Base-by-base conservation (phyloP, 1,139 yeast genomes). In the Lodderomyces theae region DNA sequence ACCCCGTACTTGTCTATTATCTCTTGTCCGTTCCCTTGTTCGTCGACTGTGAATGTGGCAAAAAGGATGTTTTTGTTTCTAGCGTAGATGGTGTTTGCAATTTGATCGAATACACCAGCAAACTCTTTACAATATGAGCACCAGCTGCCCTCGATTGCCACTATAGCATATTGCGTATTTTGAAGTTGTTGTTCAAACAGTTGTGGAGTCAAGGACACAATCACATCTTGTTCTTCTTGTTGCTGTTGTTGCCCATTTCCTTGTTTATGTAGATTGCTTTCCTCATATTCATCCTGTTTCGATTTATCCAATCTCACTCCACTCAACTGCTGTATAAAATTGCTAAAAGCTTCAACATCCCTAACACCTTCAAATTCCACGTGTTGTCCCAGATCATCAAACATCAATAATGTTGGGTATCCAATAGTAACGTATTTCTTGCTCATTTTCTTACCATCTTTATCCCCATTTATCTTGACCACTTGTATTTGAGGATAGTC, bases 391-490 rank as follows among this genome's bases (percentile, higher is more conserved):
- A 8, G 19, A 37, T 72, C 74, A 45, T 72, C 71, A 54, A 82
- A 77, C 52, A 80, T 66, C 50, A 71, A 70, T 48, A 86, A 54
- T 23, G 86, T 79, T 5, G 95, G 95, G 55, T 69, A 86, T 12
- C 86, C 86, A 39, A 73, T 68, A 36, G 81, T 65, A 12, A 73
- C 73, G 58, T 76, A 82, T 54, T 75, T 71, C 46, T 72, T 72
- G 28, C 79, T 72, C 60, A 79, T 66, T 48, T 72, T 71, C 40
- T 75, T 70, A 1, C 77, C 77, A 56, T 82, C 73, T 43, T 66
- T 66, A 51, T 85, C 92, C 3, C 86, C 92, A 57, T 86, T 84
- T 41, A 84, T 72, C 56, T 81, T 80, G 18, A 74, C 79, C 29
- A 79, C 65, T 49, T 74, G 77, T 18, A 84, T 57, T 34, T 74